Base-by-base conservation (phyloP, 1,139 yeast genomes). In the Geotrichum aggregatum region DNA sequence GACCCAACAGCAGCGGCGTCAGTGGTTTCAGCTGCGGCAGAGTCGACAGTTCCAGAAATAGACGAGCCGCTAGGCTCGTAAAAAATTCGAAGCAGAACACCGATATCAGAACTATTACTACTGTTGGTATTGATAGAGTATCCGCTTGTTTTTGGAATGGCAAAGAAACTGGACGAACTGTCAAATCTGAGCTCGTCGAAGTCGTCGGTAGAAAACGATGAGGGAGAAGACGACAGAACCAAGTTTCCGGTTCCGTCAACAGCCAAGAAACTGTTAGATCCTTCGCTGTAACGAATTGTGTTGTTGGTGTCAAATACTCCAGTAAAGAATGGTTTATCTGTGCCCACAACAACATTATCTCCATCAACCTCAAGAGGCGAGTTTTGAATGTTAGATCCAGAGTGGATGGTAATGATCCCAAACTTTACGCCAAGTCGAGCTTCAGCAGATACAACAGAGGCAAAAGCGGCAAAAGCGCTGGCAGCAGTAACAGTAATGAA, bases 401-500 rank as follows among this genome's bases (percentile, higher is more conserved):
- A 41, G 31, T 35, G 41, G n/a, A 34, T 47, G 46, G 46, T n/a
- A 11, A 47, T 16, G 1, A 47, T 35, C 11, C 50, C 50, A 41
- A 47, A 47, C 24, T 41, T 46, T n/a, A 28, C 40, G 33, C 42
- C 46, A 11, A 31, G 34, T 11, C 16, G 14, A 7, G 26, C 13
- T 24, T 19, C 35, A 6, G 39, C 44, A 16, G 22, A 16, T 33
- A 22, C 22, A n/a, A 47, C 10, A 28, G 41, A 28, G 21, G 41
- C 42, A n/a, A 47, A 8, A 31, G 36, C 10, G 22, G 36, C 26
- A 35, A 41, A 8, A n/a, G n/a, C n/a, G n/a, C n/a, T n/a, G 19
- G n/a, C 21, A 22, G 14, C 16, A 28, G 38, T 7, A 3, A 34
- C 30, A 21, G 41, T 8, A n/a, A n/a, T n/a, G 30, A 34, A 22